Conservation (phyloP, 768 basidiomycete genomes). For the Epithele typhae region DNA sequence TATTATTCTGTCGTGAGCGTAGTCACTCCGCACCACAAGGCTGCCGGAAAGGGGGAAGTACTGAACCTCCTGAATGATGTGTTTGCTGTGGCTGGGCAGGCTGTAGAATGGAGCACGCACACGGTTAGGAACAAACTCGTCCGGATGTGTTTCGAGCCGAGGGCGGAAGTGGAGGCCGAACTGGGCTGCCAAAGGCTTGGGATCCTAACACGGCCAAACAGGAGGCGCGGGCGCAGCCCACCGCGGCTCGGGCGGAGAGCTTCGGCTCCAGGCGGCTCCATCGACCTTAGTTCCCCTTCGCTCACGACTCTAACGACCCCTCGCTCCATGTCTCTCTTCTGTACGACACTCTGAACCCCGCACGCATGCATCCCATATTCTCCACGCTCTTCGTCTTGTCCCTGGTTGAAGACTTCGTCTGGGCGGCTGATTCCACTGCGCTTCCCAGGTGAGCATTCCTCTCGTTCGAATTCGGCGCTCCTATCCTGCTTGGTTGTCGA, state of each 20-base stretch:
- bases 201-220: slow-evolving; percentile 22
- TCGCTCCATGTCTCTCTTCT: slow-evolving; percentile 6
- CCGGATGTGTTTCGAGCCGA: no score
- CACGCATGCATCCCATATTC: slow-evolving; percentile 8
- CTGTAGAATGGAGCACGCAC: no score
- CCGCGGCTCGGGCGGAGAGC: slow-evolving; percentile 5
- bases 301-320: slow-evolving; percentile 13
- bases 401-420: slow-evolving; percentile 11
- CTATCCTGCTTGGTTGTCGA: no score
- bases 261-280: slow-evolving; percentile 9
- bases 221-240: slow-evolving; percentile 6
- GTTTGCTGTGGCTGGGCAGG: no score
- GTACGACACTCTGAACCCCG: slow-evolving; percentile 3
- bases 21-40: no score
- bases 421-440: slow-evolving; percentile 16
- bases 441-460: slow-evolving; percentile 16
- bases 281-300: neutral
- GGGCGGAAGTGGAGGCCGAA: no score
- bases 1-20: no score
- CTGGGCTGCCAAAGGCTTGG: slow-evolving; percentile 12
- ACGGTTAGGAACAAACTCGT: no score
- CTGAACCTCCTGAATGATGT: no score
- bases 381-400: slow-evolving; percentile 12
- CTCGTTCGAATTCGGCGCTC: no score
- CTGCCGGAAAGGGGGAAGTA: no score